A percentile compares a stretch with the other conserved stretches of the same genome.
Conservation (phyloP, 345 rosid genomes). For the Eucalyptus victrix region DNA sequence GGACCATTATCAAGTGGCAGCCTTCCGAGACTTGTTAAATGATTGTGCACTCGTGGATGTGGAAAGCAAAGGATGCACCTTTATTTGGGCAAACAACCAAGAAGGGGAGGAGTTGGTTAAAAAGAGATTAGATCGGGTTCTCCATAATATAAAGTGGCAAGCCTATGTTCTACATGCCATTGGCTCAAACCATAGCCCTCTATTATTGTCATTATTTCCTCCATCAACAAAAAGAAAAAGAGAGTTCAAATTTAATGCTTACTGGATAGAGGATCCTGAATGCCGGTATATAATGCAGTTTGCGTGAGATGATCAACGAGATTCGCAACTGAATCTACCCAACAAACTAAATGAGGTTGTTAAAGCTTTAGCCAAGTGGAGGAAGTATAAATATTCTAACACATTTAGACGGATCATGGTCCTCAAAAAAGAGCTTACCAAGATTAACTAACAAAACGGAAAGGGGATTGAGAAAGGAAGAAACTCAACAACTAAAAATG, state of each 20-base stretch:
- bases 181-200: neutral
- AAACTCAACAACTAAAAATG: neutral
- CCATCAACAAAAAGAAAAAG: neutral
- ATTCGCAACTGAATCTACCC: no score
- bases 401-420: neutral
- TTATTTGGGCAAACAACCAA: neutral
- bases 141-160: no score
- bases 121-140: neutral
- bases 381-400: no score
- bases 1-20: neutral
- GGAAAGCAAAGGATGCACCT: neutral
- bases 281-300: no score
- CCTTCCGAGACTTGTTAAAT: no score
- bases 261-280: neutral
- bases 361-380: neutral
- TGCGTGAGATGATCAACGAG: neutral
- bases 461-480: no score
- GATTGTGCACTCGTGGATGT: neutral
- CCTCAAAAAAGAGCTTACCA: neutral
- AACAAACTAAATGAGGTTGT: neutral
- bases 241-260: neutral
- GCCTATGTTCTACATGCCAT: neutral
- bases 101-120: no score
- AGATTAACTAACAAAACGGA: neutral
- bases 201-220: neutral